These are phyloP conservation scores for Magnolia sinica DNA, from an alignment of 164 flowering plant genomes.

Conservation along the genomic window DNA sequence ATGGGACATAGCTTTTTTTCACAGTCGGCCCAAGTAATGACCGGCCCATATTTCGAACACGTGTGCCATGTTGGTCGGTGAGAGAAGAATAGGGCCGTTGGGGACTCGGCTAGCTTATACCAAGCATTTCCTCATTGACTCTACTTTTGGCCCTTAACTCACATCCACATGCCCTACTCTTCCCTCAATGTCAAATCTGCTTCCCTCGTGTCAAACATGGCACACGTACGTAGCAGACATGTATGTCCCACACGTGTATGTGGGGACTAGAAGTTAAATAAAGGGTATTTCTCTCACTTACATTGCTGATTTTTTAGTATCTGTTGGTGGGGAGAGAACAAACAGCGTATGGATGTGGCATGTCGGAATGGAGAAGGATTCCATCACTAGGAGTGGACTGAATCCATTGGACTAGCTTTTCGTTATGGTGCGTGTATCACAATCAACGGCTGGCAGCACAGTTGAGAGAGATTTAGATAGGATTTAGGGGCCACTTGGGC, in stretches of 20 bases:
- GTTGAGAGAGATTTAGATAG: too few species aligned
- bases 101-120: conserved; percentile 35
- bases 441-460: too few species aligned
- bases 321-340: not conserved
- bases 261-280: not conserved
- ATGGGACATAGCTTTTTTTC: too few species aligned
- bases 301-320: not conserved
- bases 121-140: conserved; percentile 31
- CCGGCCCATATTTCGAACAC: not conserved
- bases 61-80: conserved; percentile 17
- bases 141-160: conserved; percentile 17
- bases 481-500: too few species aligned
- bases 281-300: too few species aligned
- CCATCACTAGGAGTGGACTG: too few species aligned
- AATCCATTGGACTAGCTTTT: too few species aligned
- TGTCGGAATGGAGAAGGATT: not conserved
- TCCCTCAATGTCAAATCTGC: not conserved
- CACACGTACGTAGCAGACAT: not conserved
- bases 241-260: not conserved
- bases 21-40: not conserved
- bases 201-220: not conserved
- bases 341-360: not conserved
- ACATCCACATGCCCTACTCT: conserved; percentile 8
- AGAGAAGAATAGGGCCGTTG: conserved; percentile 36
- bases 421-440: too few species aligned